Conservation (phyloP, 495 filamentous ascomycete genomes). For the Margaritispora aquatica region DNA sequence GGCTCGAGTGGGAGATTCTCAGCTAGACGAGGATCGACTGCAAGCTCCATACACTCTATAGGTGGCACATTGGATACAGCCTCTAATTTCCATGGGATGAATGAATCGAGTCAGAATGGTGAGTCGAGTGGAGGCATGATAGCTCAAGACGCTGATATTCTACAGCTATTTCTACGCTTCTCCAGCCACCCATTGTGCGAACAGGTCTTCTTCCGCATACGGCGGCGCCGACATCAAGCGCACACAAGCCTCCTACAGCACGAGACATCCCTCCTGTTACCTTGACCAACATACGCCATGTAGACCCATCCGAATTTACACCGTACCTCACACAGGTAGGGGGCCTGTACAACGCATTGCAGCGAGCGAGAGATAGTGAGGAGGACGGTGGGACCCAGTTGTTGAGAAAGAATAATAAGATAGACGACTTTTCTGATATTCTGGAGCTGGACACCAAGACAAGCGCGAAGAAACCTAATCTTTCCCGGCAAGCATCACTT, state of each 20-base stretch:
- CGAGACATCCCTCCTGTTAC: conserved; percentile 93
- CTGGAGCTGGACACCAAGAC: conserved; percentile 40
- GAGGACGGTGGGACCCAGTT: conserved; percentile 44
- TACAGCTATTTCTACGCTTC: conserved; percentile 82
- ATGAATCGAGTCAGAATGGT: conserved; percentile 80
- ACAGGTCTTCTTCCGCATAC: conserved; percentile 77
- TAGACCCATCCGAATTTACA: conserved; percentile 74
- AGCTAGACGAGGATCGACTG: conserved; percentile 67
- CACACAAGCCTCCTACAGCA: conserved; percentile 78
- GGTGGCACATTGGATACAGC: conserved; percentile 66
- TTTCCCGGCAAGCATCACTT: conserved; percentile 35
- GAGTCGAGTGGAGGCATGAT: conserved; percentile 12
- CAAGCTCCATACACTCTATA: conserved; percentile 81
- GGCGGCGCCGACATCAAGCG: conserved; percentile 52
- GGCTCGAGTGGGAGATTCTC: conserved; percentile 24
- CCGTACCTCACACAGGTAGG: conserved; percentile 80
- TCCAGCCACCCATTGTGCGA: conserved; percentile 85
- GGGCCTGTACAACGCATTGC: conserved; percentile 73
- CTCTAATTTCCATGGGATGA: conserved; percentile 53
- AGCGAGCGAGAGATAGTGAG: conserved; percentile 64
- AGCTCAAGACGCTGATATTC: neutral
- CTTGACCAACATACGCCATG: conserved; percentile 79
- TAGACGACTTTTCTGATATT: conserved; percentile 43
- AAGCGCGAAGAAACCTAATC: conserved; percentile 32
- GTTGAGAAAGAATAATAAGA: conserved; percentile 34